Evolutionary conservation across 1,139 yeast species (phyloP), one percentile per base, ranked within the genome.

Genomic region (Diutina pseudorugosa): DNA sequence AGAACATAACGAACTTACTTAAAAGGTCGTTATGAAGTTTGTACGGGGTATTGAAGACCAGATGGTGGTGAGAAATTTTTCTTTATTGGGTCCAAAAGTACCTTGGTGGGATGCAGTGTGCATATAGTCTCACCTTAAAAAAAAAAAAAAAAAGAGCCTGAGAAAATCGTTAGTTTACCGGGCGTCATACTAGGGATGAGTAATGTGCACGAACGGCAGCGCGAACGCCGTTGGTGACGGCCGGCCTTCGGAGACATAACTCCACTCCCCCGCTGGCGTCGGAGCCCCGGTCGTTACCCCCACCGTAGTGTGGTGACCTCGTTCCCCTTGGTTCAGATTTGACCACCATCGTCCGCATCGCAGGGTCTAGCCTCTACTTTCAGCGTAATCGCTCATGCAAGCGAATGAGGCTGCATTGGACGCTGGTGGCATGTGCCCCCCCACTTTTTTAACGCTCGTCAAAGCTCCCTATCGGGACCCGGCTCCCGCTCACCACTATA

Each of bases 1-100:
- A 45, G 49, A 45, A 27, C 49, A 45, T 45, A 45, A 45, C 49
- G 40, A 45, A 45, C 49, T 45, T 45, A 45, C 18, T 27, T 45
- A 45, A 45, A 45, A 45, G 49, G 40, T 45, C 49, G 49, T 45
- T 45, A 45, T 25, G 21, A 33, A 8, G 20, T 18, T 27, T 16
- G 16, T n/a, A 11, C 21, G 40, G 49, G 21, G 6, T 16, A n/a
- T 25, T 11, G 19, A 27, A 14, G 49, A 45, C 49, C 49, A 18
- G 49, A 9, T n/a, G 49, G 49, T 45, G 49, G 23, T 16, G 49
- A 45, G 36, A 30, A 30, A 30, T 7, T 30, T 30, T 30, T 30
- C 36, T 30, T 30, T 14, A 30, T 30, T 30, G 36, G 36, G n/a
- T 9, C n/a, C 36, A 30, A 12, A 30, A 42, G 45, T 43, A 43